phyloP scores from a whole-genome alignment of 2,329 filamentous ascomycete species.

The Beauveria scarabaeidicola region DNA sequence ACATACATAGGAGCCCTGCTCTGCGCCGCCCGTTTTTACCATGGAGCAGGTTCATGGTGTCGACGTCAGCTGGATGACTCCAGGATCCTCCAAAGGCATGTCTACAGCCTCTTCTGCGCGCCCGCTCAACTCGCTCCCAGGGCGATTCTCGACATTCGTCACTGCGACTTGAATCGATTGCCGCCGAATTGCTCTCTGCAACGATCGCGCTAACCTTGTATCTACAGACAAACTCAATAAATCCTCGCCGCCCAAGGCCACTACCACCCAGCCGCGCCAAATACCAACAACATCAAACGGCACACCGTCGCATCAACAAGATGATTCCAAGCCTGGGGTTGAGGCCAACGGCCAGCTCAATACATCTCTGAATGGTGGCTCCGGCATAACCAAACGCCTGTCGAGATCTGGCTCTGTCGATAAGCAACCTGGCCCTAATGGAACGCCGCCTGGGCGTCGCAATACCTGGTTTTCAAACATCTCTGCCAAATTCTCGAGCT shows the following conservation, averaged over 20 bases:
- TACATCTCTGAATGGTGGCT: conserved; percentile 18
- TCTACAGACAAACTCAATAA: conserved; percentile 24
- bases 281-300: conserved; percentile 21
- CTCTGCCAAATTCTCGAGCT: conserved; percentile 80
- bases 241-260: conserved; percentile 20
- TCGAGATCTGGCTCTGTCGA: conserved; percentile 30
- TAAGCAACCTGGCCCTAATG: conserved; percentile 19
- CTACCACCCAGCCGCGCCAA: conserved; percentile 24
- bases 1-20: neutral
- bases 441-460: conserved; percentile 42
- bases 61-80: conserved; percentile 83
- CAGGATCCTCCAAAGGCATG: conserved; percentile 74
- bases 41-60: conserved; percentile 79
- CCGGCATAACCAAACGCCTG: conserved; percentile 18
- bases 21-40: neutral
- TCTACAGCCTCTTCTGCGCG: conserved; percentile 15
- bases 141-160: neutral
- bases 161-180: neutral
- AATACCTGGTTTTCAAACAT: conserved; percentile 91
- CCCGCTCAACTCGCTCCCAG: neutral
- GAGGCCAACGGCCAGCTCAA: conserved; percentile 16
- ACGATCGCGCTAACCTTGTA: neutral
- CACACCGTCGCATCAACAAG: conserved; percentile 14
- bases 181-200: neutral
- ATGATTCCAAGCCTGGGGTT: conserved; percentile 14